Evolutionary conservation across 2,329 filamentous ascomycete genomes (phyloP).

Genomic region (Blastomyces silverae): DNA sequence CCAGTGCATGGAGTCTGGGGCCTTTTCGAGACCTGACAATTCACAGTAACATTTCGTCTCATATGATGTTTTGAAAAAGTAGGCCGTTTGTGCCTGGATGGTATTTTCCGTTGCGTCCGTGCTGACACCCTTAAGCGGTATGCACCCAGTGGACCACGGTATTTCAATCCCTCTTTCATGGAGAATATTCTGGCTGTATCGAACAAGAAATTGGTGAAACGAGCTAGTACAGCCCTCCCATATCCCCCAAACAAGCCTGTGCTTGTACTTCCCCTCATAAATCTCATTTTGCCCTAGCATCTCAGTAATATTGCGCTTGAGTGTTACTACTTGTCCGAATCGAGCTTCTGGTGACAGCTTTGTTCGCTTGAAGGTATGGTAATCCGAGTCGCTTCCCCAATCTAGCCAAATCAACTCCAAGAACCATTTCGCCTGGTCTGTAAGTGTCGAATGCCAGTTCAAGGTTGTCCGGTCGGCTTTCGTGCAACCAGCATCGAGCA

Average conservation of each 20-base stretch:
- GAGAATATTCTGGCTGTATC: conserved; percentile 10
- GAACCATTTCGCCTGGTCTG: conserved; percentile 24
- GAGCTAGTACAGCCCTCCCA: conserved; percentile 26
- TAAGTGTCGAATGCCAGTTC: conserved; percentile 21
- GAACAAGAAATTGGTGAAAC: conserved; percentile 29
- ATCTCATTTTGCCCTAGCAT: conserved; percentile 18
- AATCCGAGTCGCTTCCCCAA: conserved; percentile 29
- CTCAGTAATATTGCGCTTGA: conserved; percentile 13
- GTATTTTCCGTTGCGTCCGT: background rate
- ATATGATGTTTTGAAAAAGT: background rate
- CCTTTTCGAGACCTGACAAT: too few species aligned
- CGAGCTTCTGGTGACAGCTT: too few species aligned
- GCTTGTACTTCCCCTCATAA: conserved; percentile 18
- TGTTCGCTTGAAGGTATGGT: background rate
- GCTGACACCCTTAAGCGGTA: background rate
- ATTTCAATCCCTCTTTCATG: background rate
- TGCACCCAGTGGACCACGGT: background rate
- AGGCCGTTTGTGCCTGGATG: conserved; percentile 3
- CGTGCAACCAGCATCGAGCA: conserved; percentile 36
- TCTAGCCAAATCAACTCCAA: conserved; percentile 28
- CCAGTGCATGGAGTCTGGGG: background rate
- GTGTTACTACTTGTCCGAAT: background rate
- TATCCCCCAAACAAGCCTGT: conserved; percentile 17
- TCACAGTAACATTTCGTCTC: background rate
- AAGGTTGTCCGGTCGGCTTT: conserved; percentile 26